Evolutionary conservation across 129 eudicot genomes (phyloP).

Genomic region (Oenanthe sinensis): DNA sequence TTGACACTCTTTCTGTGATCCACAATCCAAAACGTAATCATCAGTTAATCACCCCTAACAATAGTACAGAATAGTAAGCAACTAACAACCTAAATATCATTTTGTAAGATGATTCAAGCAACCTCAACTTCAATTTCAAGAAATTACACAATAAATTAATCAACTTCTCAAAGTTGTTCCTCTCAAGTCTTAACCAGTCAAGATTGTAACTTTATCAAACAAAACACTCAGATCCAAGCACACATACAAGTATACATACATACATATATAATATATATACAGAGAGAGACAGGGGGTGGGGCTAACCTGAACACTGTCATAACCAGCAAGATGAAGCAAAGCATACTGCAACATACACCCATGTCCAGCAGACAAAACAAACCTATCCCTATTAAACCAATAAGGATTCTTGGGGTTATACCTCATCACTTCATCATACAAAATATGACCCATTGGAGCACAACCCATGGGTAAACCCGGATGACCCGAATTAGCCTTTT

Average conservation of each 20-base stretch:
- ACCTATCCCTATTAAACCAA: conserved; percentile 94
- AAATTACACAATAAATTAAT: background rate
- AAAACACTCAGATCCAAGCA: background rate
- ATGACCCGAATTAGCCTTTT: conserved; percentile 97
- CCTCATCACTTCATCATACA: conserved; percentile 96
- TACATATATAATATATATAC: background rate
- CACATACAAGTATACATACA: background rate
- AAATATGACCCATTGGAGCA: conserved; percentile 95
- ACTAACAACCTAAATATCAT: background rate
- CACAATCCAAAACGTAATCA: background rate
- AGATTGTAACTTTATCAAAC: background rate
- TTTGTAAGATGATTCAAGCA: background rate
- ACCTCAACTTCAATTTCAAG: background rate
- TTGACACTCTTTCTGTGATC: background rate
- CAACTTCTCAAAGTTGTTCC: background rate
- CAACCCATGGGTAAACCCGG: conserved; percentile 99
- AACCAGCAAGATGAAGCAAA: conserved; percentile 89
- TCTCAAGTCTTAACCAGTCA: background rate
- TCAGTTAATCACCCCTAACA: background rate
- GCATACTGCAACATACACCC: conserved; percentile 99
- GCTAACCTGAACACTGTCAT: conserved; percentile 61
- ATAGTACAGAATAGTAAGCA: background rate
- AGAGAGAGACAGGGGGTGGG: background rate
- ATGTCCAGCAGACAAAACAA: conserved; percentile 96
- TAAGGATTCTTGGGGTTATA: conserved; percentile 93